A percentile compares a stretch with the other conserved stretches of the same genome.
Conservation (phyloP, 2,329 filamentous ascomycete genomes). For the Ascosphaera pollenicola region DNA sequence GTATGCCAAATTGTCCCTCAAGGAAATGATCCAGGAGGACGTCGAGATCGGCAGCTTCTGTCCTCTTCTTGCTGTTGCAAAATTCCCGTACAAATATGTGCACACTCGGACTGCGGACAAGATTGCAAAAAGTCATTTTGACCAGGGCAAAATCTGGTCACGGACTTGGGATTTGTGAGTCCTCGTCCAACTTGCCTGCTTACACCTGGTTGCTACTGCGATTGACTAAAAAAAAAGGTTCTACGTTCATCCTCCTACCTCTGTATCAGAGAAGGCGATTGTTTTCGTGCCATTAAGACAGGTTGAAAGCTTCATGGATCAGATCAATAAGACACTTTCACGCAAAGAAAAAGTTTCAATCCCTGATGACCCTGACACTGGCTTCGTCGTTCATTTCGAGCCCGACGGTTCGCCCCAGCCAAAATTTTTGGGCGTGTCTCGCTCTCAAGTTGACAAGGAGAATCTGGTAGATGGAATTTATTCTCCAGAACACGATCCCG, state of each 20-base stretch:
- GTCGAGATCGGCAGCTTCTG: conserved; percentile 14
- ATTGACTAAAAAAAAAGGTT: conserved; percentile 26
- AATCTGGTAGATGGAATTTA: conserved; percentile 16
- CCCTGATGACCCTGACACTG: conserved; percentile 29
- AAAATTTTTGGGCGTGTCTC: conserved; percentile 40
- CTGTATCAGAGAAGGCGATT: conserved; percentile 28
- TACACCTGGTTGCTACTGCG: neutral
- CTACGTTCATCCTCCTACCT: conserved; percentile 36
- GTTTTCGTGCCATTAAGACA: conserved; percentile 47
- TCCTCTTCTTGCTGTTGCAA: conserved; percentile 16
- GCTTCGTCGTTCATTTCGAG: conserved; percentile 41
- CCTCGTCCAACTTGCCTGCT: neutral
- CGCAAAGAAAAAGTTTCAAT: conserved; percentile 31
- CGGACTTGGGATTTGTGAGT: conserved; percentile 59
- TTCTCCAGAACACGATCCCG: conserved; percentile 5
- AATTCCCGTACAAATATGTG: conserved; percentile 23
- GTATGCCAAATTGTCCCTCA: neutral
- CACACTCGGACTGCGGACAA: conserved; percentile 11
- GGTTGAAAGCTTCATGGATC: conserved; percentile 38
- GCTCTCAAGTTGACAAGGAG: conserved; percentile 22
- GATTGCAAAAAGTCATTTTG: conserved; percentile 19
- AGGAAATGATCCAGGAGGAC: conserved; percentile 3
- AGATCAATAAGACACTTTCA: conserved; percentile 38
- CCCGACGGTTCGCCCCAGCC: conserved; percentile 39
- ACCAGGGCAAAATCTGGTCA: conserved; percentile 23